Conservation (phyloP, 345 rosid species). For the Acer campestre region DNA sequence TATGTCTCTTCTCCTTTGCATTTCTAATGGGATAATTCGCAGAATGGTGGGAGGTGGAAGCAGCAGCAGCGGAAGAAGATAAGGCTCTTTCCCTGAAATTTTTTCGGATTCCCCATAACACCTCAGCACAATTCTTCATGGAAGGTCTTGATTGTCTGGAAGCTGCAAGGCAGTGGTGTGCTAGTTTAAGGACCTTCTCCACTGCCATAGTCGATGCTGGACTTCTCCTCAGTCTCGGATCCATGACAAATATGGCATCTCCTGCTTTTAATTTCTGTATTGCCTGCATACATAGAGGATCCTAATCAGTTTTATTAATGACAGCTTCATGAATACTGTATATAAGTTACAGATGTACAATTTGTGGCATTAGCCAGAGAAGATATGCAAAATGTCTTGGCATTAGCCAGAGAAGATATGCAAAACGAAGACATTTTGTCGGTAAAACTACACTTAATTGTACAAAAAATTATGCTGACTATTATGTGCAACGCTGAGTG, state of each 20-base stretch:
- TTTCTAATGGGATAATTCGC: slow-evolving; percentile 44
- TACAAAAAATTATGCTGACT: not conserved
- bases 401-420: too few relatives aligned
- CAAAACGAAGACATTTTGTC: too few relatives aligned
- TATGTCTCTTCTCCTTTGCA: slow-evolving; percentile 31
- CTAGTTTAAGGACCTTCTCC: slow-evolving; percentile 67
- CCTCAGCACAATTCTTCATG: slow-evolving; percentile 75
- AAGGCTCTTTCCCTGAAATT: slow-evolving; percentile 46
- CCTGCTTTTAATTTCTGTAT: slow-evolving; percentile 60
- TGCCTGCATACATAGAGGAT: slow-evolving; percentile 49
- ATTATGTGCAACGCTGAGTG: too few relatives aligned
- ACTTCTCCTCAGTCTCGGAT: slow-evolving; percentile 64
- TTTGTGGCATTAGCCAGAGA: too few relatives aligned
- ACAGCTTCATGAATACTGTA: not conserved
- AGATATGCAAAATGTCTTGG: too few relatives aligned
- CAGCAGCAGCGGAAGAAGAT: slow-evolving; percentile 29
- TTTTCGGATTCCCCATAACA: slow-evolving; percentile 73
- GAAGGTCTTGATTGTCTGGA: slow-evolving; percentile 65
- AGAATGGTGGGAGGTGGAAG: slow-evolving; percentile 45
- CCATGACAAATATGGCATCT: slow-evolving; percentile 73
- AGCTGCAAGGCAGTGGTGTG: slow-evolving; percentile 58
- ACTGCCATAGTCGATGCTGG: slow-evolving; percentile 60
- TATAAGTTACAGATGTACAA: not conserved
- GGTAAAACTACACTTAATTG: too few relatives aligned
- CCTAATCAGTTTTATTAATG: not conserved